Conservation (phyloP, 176 grass and related monocot genomes). For the Bolboschoenus planiculmis region DNA sequence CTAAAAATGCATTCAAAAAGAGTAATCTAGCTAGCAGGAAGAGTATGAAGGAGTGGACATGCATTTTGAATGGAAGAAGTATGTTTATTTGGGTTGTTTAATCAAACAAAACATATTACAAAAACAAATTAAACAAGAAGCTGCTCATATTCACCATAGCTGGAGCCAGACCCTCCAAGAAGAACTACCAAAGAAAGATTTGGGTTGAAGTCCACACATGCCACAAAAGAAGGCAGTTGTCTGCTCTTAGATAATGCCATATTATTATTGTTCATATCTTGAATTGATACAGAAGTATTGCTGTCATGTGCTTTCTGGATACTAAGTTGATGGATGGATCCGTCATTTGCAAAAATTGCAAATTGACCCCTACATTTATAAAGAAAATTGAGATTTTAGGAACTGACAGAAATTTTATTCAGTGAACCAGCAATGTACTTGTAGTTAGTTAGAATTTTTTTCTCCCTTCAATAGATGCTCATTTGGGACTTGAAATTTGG, state of each 20-base stretch:
- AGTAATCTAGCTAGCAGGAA: neutral
- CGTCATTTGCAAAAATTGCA: constrained; percentile 58
- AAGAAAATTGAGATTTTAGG: neutral
- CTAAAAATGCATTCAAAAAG: neutral
- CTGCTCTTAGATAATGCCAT: constrained; percentile 28
- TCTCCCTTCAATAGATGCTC: too few relatives aligned
- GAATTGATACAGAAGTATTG: constrained; percentile 28
- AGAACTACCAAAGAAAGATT: constrained; percentile 48
- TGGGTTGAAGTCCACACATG: constrained; percentile 67
- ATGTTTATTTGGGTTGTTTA: neutral
- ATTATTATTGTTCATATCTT: constrained; percentile 36
- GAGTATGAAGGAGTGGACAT: neutral
- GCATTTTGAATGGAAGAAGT: neutral
- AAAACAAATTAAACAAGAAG: constrained; percentile 27
- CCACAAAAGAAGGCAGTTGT: constrained; percentile 59
- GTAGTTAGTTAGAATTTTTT: neutral
- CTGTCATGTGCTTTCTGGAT: constrained; percentile 38
- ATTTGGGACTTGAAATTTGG: neutral
- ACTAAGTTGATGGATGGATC: constrained; percentile 54
- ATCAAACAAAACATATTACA: constrained; percentile 21
- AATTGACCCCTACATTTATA: constrained; percentile 49
- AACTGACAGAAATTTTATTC: neutral
- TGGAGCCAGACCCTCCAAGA: constrained; percentile 48
- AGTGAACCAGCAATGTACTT: neutral
- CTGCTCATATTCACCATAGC: constrained; percentile 45